Conservation (phyloP, 2,329 filamentous ascomycete species). For the Calonectria leucothoes region DNA sequence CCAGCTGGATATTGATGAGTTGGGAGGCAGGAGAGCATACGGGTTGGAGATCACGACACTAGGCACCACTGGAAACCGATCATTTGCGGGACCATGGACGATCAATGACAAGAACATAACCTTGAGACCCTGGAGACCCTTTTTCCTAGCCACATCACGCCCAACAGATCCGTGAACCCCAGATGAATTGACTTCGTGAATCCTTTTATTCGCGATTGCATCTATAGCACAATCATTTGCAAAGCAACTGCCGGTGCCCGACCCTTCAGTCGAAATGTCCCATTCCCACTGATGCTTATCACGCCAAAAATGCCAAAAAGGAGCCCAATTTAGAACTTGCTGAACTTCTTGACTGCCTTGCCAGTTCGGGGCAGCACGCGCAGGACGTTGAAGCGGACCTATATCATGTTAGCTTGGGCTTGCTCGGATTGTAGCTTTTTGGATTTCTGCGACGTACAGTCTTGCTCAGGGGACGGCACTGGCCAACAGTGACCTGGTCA, state of each 20-base stretch:
- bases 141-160: conserved; percentile 45
- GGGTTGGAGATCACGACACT: neutral
- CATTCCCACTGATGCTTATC: conserved; percentile 58
- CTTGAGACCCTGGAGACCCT: conserved; percentile 43
- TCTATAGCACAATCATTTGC: conserved; percentile 59
- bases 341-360: conserved; percentile 98
- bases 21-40: conserved; percentile 2
- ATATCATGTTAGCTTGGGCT: conserved; percentile 39
- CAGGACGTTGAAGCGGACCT: conserved; percentile 99
- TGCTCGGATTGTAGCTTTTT: neutral
- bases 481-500: conserved; percentile 99
- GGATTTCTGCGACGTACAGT: conserved; percentile 76
- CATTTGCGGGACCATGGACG: conserved; percentile 38
- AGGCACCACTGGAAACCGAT: conserved; percentile 35
- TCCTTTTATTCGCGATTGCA: conserved; percentile 57
- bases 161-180: conserved; percentile 43
- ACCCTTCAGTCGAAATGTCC: conserved; percentile 52
- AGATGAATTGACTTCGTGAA: conserved; percentile 53
- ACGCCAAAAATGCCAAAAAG: conserved; percentile 67
- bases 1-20: neutral
- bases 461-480: conserved; percentile 99
- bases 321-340: conserved; percentile 87
- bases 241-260: conserved; percentile 56
- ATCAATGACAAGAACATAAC: conserved; percentile 46
- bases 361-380: conserved; percentile 97